Evolutionary conservation across 495 filamentous ascomycete genomes (phyloP), one percentile per base, ranked within the genome.

Genomic region (Tirmania nivea): DNA sequence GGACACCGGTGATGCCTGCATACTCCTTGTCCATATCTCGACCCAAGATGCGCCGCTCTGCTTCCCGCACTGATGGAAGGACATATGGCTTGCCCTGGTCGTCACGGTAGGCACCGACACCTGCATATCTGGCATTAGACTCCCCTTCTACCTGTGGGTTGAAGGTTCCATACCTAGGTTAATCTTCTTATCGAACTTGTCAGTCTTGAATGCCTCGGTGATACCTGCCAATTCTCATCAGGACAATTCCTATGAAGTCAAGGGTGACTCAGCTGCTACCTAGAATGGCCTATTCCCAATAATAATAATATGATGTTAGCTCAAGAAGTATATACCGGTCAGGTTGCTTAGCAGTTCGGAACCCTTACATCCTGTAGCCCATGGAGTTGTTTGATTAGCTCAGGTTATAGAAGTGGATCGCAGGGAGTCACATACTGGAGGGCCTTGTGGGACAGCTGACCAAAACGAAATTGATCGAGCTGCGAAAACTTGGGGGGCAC

Each of bases 121-220:
- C 80, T 83, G 57, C 10, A 59, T 25, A 48, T 14, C 37, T 12
- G 3, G 34, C 9, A 21, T 10, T 25, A 50, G 3, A 2, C 20
- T 14, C 12, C 12, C 3, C 21, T 11, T 20, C 39, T 45, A 4
- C 3, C 39, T 4, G 9, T 45, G 8, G 17, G 17, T 45, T 45
- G 12, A 19, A 14, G 17, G 12, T 6, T 19, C 39, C 68, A 72
- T 77, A 80, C 86, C 88, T 53, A 97, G 75, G 72, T 95, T 96
- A 74, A 96, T 94, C 79, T 97, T 97, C 70, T 89, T 75, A 52
- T 78, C 70, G 69, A 90, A 86, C 57, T 69, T 74, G 65, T 97
- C 89, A 64, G 88, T 86, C 76, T 96, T 97, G 83, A 90, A 97
- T 51, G 90, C 90, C 72, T 97, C 90, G 52, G 90, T 96, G 72